These are phyloP conservation scores for Debaryomyces castellii DNA, from an alignment of 805 yeast species.

Conservation along the genomic window DNA sequence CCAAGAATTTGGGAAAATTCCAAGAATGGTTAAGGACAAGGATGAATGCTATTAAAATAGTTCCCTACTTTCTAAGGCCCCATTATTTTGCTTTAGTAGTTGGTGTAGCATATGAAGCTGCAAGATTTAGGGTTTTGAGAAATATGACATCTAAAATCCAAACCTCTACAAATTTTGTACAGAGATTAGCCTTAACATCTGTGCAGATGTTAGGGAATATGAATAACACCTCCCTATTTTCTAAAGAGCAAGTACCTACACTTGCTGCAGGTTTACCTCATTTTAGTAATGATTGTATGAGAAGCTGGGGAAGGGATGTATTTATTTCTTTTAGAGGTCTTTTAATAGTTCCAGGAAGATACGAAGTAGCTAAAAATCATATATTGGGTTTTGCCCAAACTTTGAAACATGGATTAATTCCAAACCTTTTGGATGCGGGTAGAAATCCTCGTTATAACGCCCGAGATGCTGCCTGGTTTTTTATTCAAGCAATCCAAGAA, in stretches of 20 bases:
- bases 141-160: slow-evolving; percentile 56
- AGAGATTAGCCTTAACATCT: slow-evolving; percentile 75
- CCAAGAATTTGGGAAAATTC: slow-evolving; percentile 53
- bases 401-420: slow-evolving; percentile 91
- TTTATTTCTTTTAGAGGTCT: slow-evolving; percentile 86
- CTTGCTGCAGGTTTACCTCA: slow-evolving; percentile 98
- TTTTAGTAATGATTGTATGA: slow-evolving; percentile 85
- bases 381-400: slow-evolving; percentile 87
- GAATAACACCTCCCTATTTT: slow-evolving; percentile 72
- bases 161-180: slow-evolving; percentile 69
- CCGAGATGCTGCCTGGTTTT: slow-evolving; percentile 97
- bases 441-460: slow-evolving; percentile 93
- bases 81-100: slow-evolving; percentile 82
- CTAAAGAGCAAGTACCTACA: slow-evolving; percentile 61
- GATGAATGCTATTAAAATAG: slow-evolving; percentile 56
- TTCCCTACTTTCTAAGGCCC: slow-evolving; percentile 83
- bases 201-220: slow-evolving; percentile 81
- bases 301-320: slow-evolving; percentile 98
- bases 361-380: slow-evolving; percentile 75
- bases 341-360: slow-evolving; percentile 72
- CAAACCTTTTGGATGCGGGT: slow-evolving; percentile 90
- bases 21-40: slow-evolving; percentile 70
- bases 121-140: slow-evolving; percentile 64
- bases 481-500: slow-evolving; percentile 84
- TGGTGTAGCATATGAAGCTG: slow-evolving; percentile 82